Base-by-base conservation (phyloP, 2,329 filamentous ascomycete species). In the Catunica adiposa region DNA sequence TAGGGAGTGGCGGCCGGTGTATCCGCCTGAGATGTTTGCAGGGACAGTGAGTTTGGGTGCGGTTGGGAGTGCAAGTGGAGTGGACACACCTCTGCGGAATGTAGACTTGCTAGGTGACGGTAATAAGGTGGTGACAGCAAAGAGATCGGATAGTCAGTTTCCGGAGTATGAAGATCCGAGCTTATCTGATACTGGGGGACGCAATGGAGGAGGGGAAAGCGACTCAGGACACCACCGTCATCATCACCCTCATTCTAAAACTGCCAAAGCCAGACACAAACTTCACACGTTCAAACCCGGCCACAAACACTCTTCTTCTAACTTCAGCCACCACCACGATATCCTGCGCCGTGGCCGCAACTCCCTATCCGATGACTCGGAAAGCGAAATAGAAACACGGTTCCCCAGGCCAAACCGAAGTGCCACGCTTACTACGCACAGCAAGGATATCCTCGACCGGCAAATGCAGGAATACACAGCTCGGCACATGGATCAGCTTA, bases 1-100 rank as follows among this genome's bases (percentile, higher is more conserved):
- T 66, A 80, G 82, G 14, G 73, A 86, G 62, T 88, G 88, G 63
- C 76, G 78, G 51, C 82, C 78, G 57, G 79, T 96, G 14, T 94
- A 86, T 60, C 74, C 53, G 5, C 44, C 56, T 9, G 23, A 34
- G 0, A 29, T 26, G 4, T 47, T 58, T 25, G 11, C 55, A 8
- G 23, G 15, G 9, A 22, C 22, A 14, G 22, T 9, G 5, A 20
- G 11, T 23, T 14, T 15, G 44, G 44, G 8, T 17, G 9, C 20
- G 17, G 46, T 6, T 2, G n/a, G 7, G 9, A 14, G 26, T n/a
- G 22, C 8, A 15, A 50, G 15, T 23, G 25, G 3, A 17, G 15
- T 20, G 48, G 11, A 6, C 11, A 7, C 48, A 14, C 23, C 23
- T 3, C 26, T 51, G 48, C 23, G 48, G 25, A 51, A 31, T 37